Base-by-base conservation (phyloP, 1,139 yeast genomes). In the Kodamaea sp. region DNA sequence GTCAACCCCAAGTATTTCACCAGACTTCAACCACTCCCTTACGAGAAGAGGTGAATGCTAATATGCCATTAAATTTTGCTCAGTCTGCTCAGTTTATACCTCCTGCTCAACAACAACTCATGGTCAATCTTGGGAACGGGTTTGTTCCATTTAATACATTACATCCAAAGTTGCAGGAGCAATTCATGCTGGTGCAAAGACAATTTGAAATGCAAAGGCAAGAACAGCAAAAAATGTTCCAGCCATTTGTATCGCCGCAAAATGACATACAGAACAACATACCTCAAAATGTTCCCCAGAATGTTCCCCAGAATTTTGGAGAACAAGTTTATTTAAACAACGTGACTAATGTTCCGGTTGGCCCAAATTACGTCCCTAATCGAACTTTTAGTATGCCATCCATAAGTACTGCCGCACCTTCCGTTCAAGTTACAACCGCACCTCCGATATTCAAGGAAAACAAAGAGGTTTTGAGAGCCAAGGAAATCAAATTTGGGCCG, bases 401-500 rank as follows among this genome's bases (percentile, higher is more conserved):
- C 8, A 22, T 22, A n/a, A 7, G 6, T 6, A 9, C 6, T 10
- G 12, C n/a, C 7, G 14, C 14, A 24, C 27, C 27, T 14, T 7
- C 9, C 15, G 26, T 24, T 14, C 24, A 10, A 7, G 14, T 14
- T 5, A 3, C 3, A 8, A 11, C 12, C n/a, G 15, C 20, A 9
- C 10, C 30, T 9, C 30, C 30, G 7, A 15, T 10, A 15, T 16
- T 35, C 21, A 36, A 37, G 27, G 36, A 33, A 11, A 51, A 45
- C 24, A 56, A 55, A 31, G 57, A 52, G 19, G 51, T 49, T 32
- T 8, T 40, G 13, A 34, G 53, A 34, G 60, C 58, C 4, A 63
- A 51, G 32, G 61, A 62, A 32, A 62, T 66, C 30, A 66, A 58
- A 23, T 67, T 67, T 46, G 70, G 71, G 15, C 73, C 73, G 3